These are phyloP conservation scores for Botryosphaeria agaves DNA, from an alignment of 2,329 filamentous ascomycete species.

Conservation along the genomic window DNA sequence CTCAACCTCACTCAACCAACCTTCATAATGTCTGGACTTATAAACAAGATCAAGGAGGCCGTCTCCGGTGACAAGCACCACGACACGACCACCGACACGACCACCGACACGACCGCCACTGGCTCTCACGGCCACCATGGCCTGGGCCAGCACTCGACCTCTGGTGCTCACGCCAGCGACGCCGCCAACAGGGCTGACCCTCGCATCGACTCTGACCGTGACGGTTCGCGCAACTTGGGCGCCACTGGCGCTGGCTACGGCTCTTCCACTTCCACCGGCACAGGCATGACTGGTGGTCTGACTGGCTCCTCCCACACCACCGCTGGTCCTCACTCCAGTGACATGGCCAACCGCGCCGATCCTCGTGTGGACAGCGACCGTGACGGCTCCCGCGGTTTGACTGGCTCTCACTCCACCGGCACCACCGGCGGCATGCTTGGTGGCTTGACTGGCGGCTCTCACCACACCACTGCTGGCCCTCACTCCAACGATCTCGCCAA, in stretches of 20 bases:
- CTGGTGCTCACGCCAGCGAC: not conserved
- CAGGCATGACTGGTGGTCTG: not conserved
- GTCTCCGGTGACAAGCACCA: conserved; percentile 2
- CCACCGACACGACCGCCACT: not conserved
- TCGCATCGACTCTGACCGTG: conserved; percentile 6
- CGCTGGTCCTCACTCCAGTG: not conserved
- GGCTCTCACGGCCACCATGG: not conserved
- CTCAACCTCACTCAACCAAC: not conserved
- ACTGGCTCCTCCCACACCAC: not conserved
- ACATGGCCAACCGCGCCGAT: not conserved
- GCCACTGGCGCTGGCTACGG: not conserved
- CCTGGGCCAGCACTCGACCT: not conserved
- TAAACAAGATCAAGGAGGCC: conserved; percentile 5
- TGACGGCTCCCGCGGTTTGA: not conserved
- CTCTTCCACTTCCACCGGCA: conserved; percentile 1
- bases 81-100: not conserved
- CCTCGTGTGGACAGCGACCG: not conserved
- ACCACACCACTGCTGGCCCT: too few relatives aligned
- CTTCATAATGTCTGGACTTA: conserved; percentile 4
- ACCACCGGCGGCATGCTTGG: conserved; percentile 4
- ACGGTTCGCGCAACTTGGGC: conserved; percentile 1
- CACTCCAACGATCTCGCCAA: conserved; percentile 1
- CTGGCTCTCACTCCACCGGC: too few relatives aligned
- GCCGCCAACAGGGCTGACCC: conserved; percentile 5
- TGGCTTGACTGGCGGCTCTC: too few relatives aligned